Evolutionary conservation across 306 rosid genomes (phyloP).

Genomic region (Medicago arabica): DNA sequence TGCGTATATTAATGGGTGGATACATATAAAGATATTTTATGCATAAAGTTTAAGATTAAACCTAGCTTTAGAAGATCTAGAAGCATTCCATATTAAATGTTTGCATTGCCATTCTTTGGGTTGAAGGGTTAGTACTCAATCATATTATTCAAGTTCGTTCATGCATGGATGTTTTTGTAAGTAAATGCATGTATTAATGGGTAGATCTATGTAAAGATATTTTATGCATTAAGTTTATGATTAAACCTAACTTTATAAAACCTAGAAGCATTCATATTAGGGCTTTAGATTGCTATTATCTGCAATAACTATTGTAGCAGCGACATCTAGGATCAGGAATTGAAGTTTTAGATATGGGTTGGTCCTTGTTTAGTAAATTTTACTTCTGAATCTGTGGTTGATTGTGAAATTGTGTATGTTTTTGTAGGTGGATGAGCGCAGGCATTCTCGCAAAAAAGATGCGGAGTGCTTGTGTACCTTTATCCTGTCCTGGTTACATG

Average conservation of each 20-base stretch:
- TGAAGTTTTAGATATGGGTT: neutral
- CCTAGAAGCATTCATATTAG: neutral
- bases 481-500: conserved; percentile 63
- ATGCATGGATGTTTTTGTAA: neutral
- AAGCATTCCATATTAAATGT: neutral
- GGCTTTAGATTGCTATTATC: neutral
- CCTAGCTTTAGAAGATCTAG: neutral
- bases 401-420: conserved; percentile 13
- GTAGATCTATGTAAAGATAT: neutral
- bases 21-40: neutral
- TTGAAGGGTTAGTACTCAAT: too few species aligned
- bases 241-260: neutral
- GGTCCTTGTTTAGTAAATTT: neutral
- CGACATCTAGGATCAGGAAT: neutral
- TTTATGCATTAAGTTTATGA: neutral
- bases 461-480: conserved; percentile 63
- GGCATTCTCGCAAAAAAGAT: conserved; percentile 53
- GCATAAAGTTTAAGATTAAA: neutral
- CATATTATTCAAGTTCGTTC: neutral
- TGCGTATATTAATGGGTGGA: neutral
- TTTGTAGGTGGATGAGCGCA: conserved; percentile 56
- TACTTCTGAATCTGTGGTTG: neutral
- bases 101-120: too few species aligned
- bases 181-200: neutral
- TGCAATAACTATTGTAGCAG: neutral